These are phyloP conservation scores for Sporopachydermia cereana DNA, from an alignment of 1,139 yeast species.

Conservation along the genomic window DNA sequence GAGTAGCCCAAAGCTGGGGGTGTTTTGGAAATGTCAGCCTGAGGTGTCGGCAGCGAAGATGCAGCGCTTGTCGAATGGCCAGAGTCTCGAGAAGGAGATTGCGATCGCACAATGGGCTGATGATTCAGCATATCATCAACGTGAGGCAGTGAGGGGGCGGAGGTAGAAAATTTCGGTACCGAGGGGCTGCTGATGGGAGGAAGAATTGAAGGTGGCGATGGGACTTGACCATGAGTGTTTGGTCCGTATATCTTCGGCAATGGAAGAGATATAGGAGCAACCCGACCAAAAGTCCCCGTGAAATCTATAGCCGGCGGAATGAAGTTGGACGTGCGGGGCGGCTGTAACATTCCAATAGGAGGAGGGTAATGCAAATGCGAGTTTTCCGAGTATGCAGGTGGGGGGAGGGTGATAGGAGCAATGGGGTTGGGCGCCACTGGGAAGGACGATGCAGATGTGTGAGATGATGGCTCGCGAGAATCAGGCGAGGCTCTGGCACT, in stretches of 20 bases:
- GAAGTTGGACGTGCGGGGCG: background rate
- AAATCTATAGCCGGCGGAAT: conserved; percentile 4
- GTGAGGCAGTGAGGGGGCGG: background rate
- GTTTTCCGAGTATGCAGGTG: no score
- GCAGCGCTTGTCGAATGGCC: no score
- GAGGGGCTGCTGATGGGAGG: background rate
- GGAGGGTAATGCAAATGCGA: no score
- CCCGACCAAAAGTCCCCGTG: conserved; percentile 1
- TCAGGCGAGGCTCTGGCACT: background rate
- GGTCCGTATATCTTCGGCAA: background rate
- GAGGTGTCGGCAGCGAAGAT: background rate
- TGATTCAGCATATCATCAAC: background rate
- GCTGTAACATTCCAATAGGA: background rate
- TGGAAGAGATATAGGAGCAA: background rate
- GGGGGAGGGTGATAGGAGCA: background rate
- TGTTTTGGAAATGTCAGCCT: background rate
- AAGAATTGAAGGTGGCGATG: background rate
- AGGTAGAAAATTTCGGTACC: background rate
- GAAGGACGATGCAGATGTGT: background rate
- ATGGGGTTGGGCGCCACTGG: background rate
- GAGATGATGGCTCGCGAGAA: background rate
- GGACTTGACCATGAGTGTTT: background rate
- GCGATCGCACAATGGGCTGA: background rate
- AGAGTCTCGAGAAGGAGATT: no score
- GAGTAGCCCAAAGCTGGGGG: background rate